Evolutionary conservation across 768 basidiomycete species (phyloP), one percentile per base, ranked within the genome.

Genomic region (Tylopilus sp.): DNA sequence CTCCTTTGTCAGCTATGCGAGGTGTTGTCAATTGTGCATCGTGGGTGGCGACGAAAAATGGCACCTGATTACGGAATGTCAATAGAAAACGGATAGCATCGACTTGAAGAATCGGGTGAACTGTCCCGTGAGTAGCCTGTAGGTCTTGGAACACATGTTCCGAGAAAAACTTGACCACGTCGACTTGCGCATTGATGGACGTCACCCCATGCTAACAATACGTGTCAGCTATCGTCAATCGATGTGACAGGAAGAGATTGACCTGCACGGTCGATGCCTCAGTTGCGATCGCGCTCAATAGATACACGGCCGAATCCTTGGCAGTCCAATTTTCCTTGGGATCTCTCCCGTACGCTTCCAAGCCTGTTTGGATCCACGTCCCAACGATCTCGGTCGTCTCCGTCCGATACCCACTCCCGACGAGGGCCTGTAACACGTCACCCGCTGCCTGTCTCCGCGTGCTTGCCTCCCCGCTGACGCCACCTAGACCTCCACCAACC

Each of bases 81-180:
- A 91, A 78, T 45, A 98, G 70, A 75, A 92, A 98, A 43, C 93
- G 86, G 68, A 98, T 98, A 9, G 95, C 94, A 68, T 98, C 94
- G 23, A 95, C 94, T 63, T 95, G 91, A 39, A 99, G 75, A 59
- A 98, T 91, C 2, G 94, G 89, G 62, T 97, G 88, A 1, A 89
- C 86, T 13, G 74, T 71, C 4, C 83, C 82, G 6, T 79, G 72
- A 2, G 72, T 72, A 2, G 90, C 86, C 55, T 83, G 86, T 36
- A 98, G 72, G 69, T 99, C 97, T 55, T 85, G 77, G 65, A 85
- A 91, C 13, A 98, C 88, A 61, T 97, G 82, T 20, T 93, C 85
- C 15, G 89, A 89, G 74, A 98, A 99, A 75, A 97, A 98, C 59
- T 91, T 82, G 62, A 99, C 88, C 28, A 98, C 87, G 65, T 98